Evolutionary conservation across 768 basidiomycete genomes (phyloP), one percentile per base, ranked within the genome.

Genomic region (Suillus placidus): DNA sequence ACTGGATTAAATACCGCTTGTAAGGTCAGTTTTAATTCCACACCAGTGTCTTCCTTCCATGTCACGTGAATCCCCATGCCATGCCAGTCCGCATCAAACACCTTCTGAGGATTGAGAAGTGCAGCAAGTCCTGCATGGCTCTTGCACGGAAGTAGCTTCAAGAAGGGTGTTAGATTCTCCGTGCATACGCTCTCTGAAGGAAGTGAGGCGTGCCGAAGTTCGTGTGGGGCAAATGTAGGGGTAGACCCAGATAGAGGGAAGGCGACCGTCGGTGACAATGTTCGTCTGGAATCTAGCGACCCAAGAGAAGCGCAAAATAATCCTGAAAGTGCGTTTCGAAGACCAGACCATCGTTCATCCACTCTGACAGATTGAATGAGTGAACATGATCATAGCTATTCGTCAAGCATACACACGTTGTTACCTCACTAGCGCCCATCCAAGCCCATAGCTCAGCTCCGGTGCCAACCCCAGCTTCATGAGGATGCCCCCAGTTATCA

Each of bases 161-260:
- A 83, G 79, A 99, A 97, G 0, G 97, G 97, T 0, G 97, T 98
- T 10, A 99, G 81, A 72, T 98, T 98, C 74, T 99, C 97, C 6
- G 97, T 99, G 74, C 97, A 99, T n/a, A 98, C 92, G 70, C 89
- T 83, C 73, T 96, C 93, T 4, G 89, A 92, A 8, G 92, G 91
- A 23, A 91, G 84, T 9, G 87, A 86, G 2, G 91, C 93, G 70
- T 95, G 90, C 66, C 89, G 88, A 32, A 94, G 81, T 54, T 82
- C 80, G 65, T 91, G 85, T 16, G 81, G 78, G 12, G 74, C 68
- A 35, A 80, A 49, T 77, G 82, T 82, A 57, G 78, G 74, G 0
- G 86, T 86, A 3, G 89, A 76, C 13, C 80, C 77, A 35, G 90
- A 90, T 69, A 88, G 80, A 14, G 88, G 90, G 76, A 90, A 93